Conservation (phyloP, 2,329 filamentous ascomycete species). For the Colletotrichum somersetense region DNA sequence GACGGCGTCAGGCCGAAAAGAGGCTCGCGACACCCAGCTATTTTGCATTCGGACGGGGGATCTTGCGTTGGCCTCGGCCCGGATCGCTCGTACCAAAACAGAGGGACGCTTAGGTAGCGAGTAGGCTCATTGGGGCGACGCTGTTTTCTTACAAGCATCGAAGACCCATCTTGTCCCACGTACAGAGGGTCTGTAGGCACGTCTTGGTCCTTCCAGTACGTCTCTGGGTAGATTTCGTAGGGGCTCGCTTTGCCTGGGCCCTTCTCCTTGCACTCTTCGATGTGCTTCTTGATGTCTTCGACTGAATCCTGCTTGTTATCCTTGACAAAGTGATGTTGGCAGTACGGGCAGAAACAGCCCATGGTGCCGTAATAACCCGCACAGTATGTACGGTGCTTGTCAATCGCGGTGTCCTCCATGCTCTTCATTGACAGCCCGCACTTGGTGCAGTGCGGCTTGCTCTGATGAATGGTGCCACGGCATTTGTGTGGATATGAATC, state of each 20-base stretch:
- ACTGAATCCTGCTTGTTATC: neutral
- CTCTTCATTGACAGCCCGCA: slow-evolving; percentile 39
- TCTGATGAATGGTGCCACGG: slow-evolving; percentile 15
- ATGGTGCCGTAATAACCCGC: slow-evolving; percentile 38
- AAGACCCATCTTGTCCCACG: slow-evolving; percentile 17
- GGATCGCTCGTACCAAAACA: slow-evolving; percentile 38
- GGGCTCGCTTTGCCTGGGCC: slow-evolving; percentile 18
- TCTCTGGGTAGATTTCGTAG: slow-evolving; percentile 38
- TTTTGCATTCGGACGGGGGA: slow-evolving; percentile 35
- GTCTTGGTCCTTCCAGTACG: slow-evolving; percentile 24
- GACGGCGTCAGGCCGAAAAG: slow-evolving; percentile 38
- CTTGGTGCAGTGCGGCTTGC: slow-evolving; percentile 40
- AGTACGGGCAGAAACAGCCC: slow-evolving; percentile 45
- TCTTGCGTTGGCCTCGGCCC: slow-evolving; percentile 27
- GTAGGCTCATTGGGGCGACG: slow-evolving; percentile 18
- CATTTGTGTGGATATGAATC: slow-evolving; percentile 43
- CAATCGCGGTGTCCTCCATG: slow-evolving; percentile 24
- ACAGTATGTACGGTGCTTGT: slow-evolving; percentile 42
- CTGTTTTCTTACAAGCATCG: slow-evolving; percentile 5
- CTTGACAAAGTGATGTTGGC: slow-evolving; percentile 25
- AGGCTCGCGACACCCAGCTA: slow-evolving; percentile 28
- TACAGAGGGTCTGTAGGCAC: slow-evolving; percentile 34
- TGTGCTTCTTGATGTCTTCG: slow-evolving; percentile 26
- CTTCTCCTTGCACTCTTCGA: slow-evolving; percentile 18
- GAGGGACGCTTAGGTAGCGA: slow-evolving; percentile 23